These are phyloP conservation scores for Sergeia podlipaevii DNA, from an alignment of 208 protist genomes.

Conservation along the genomic window DNA sequence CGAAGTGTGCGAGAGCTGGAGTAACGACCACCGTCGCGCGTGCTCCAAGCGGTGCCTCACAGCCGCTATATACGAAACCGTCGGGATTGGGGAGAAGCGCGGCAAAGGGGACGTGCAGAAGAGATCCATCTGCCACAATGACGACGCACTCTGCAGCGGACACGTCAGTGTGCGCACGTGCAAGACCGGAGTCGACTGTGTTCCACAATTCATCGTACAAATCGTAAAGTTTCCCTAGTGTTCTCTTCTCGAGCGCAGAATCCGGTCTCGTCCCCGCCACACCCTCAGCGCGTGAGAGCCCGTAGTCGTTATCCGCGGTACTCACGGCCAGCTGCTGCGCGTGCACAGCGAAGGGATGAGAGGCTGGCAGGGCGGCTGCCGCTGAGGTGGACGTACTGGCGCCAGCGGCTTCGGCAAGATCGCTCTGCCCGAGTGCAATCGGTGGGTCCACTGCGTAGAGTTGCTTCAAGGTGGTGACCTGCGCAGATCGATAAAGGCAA, in stretches of 20 bases:
- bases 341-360: background rate
- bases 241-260: constrained; percentile 34
- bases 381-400: background rate
- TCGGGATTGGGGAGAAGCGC: constrained; percentile 47
- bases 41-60: constrained; percentile 37
- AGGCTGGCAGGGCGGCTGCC: too few relatives aligned
- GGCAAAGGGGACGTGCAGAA: constrained; percentile 74
- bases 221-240: constrained; percentile 31
- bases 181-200: constrained; percentile 47
- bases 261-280: too few relatives aligned
- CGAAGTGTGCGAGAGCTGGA: constrained; percentile 62
- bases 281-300: background rate
- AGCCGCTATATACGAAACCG: constrained; percentile 23
- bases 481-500: constrained; percentile 61
- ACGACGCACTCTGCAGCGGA: constrained; percentile 58
- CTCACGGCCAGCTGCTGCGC: background rate
- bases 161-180: constrained; percentile 19
- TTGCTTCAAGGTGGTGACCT: constrained; percentile 50
- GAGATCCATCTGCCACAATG: constrained; percentile 70
- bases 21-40: constrained; percentile 60
- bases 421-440: background rate
- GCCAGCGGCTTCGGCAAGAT: background rate
- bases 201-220: constrained; percentile 80
- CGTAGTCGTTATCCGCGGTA: background rate
- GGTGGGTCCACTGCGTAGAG: background rate